These are phyloP conservation scores for Annulohypoxylon moriforme DNA, from an alignment of 495 filamentous ascomycete genomes.

Conservation along the genomic window DNA sequence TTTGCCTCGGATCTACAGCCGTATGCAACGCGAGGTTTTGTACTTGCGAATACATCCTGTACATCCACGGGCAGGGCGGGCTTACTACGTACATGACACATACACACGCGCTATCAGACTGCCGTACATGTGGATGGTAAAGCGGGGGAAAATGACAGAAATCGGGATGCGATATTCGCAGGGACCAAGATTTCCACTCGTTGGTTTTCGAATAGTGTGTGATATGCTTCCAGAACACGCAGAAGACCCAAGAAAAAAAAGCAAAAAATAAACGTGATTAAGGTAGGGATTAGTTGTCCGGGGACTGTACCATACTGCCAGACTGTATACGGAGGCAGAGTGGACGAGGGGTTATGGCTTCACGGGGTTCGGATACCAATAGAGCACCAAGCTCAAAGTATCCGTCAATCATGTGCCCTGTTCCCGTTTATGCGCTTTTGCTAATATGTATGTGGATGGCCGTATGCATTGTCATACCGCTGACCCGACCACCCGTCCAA, in stretches of 20 bases:
- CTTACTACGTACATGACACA: constrained; percentile 26
- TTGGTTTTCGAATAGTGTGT: not conserved
- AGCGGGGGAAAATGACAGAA: not conserved
- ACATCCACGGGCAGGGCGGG: not conserved
- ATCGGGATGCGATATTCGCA: constrained; percentile 22
- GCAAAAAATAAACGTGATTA: constrained; percentile 10
- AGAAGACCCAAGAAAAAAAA: not conserved
- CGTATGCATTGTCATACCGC: not conserved
- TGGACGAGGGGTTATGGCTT: not conserved
- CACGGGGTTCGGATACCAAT: constrained; percentile 3
- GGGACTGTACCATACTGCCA: not conserved
- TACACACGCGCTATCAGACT: not conserved
- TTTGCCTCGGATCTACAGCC: constrained; percentile 34
- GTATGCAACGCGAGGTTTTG: constrained; percentile 16
- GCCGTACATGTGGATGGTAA: constrained; percentile 20
- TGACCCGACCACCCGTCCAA: not conserved
- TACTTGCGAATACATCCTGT: not conserved
- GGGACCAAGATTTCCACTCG: constrained; percentile 11
- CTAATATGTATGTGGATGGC: too few species aligned
- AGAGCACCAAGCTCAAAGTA: not conserved
- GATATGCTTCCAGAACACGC: constrained; percentile 3
- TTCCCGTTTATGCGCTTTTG: not conserved
- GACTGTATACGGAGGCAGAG: too few species aligned
- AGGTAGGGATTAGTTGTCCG: not conserved
- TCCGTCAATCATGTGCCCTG: constrained; percentile 2